Conservation (phyloP, 495 filamentous ascomycete species). For the Penicillium diatomitis region DNA sequence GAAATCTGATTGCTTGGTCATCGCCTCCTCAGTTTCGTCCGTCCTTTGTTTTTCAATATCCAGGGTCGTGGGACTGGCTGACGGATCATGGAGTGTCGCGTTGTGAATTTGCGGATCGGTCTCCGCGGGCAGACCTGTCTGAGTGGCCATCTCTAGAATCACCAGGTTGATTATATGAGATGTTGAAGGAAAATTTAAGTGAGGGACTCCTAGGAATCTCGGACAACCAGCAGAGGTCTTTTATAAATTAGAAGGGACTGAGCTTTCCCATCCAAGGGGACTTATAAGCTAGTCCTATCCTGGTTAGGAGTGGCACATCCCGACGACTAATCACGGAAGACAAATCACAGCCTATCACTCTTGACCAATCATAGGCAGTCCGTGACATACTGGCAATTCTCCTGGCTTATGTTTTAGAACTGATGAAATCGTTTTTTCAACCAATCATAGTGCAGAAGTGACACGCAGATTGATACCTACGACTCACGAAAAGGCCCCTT, state of each 20-base stretch:
- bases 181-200: not conserved
- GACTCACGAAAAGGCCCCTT: not conserved
- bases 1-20: conserved; percentile 28
- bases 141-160: conserved; percentile 7
- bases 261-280: not conserved
- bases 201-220: not conserved
- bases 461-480: conserved; percentile 10
- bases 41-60: conserved; percentile 13
- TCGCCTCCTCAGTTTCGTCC: not conserved
- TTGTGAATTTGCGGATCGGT: conserved; percentile 1
- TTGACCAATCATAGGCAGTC: not conserved
- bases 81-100: conserved; percentile 4
- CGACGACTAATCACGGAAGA: not conserved
- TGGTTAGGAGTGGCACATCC: not conserved
- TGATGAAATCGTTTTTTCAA: not conserved
- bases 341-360: not conserved
- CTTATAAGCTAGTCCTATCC: conserved; percentile 1
- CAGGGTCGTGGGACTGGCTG: not conserved
- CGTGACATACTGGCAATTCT: not conserved
- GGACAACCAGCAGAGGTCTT: not conserved
- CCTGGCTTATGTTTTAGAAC: not conserved
- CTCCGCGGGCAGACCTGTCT: conserved; percentile 3
- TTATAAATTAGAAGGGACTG: conserved; percentile 2
- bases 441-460: conserved; percentile 11
- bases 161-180: conserved; percentile 5